A percentile compares a stretch with the other conserved stretches of the same genome.
phyloP scores from a whole-genome alignment of 1,284 basidiomycete genomes.

The Rhodotorula sp. region DNA sequence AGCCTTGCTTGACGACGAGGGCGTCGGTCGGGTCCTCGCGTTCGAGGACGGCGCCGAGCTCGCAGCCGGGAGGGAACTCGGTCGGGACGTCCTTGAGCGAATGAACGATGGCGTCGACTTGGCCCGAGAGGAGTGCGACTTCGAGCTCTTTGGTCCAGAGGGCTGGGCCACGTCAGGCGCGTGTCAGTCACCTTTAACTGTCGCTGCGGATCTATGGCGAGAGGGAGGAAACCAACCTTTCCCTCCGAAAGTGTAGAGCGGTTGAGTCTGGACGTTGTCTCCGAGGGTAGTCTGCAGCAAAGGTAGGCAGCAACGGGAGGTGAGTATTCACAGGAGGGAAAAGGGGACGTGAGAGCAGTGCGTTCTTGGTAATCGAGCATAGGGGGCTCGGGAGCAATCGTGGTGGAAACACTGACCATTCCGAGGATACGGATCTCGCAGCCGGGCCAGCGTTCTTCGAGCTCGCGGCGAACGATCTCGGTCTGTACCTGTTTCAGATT shows the following conservation, averaged over 20 bases:
- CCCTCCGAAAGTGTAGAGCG: slow-evolving; percentile 56
- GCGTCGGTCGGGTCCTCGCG: slow-evolving; percentile 88
- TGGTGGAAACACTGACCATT: slow-evolving; percentile 24
- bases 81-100: slow-evolving; percentile 94
- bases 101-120: slow-evolving; percentile 91
- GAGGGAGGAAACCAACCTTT: slow-evolving; percentile 45
- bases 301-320: too few relatives aligned
- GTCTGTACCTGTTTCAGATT: slow-evolving; percentile 61
- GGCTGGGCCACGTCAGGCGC: slow-evolving; percentile 57
- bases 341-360: background rate
- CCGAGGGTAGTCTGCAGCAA: slow-evolving; percentile 67
- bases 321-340: too few relatives aligned
- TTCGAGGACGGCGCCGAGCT: slow-evolving; percentile 79
- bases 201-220: slow-evolving; percentile 43
- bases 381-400: background rate
- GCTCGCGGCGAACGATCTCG: slow-evolving; percentile 63
- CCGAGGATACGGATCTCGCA: slow-evolving; percentile 56
- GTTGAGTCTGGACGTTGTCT: slow-evolving; percentile 78
- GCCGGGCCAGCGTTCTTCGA: slow-evolving; percentile 56
- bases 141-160: slow-evolving; percentile 97
- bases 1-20: slow-evolving; percentile 75
- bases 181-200: background rate
- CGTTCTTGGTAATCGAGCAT: background rate
- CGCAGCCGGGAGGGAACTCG: slow-evolving; percentile 67
- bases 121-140: slow-evolving; percentile 66